Percentiles rank a stretch among this genome's conserved stretches.
These are phyloP conservation scores for Magnaporthales sp. DNA, from an alignment of 2,329 filamentous ascomycete species.

Conservation along the genomic window DNA sequence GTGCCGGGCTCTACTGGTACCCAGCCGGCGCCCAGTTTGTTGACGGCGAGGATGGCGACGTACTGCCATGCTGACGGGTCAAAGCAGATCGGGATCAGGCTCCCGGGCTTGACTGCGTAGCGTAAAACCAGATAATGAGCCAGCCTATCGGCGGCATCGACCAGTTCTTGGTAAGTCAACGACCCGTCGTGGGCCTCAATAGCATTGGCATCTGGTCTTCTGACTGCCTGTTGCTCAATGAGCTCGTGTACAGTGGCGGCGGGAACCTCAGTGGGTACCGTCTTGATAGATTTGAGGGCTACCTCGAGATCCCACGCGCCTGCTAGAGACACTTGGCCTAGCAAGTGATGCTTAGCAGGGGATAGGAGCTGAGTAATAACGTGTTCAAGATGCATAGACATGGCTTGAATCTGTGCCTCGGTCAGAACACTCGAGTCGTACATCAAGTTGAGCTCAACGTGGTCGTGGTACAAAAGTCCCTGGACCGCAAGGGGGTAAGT, in stretches of 20 bases:
- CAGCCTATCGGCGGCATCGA: neutral
- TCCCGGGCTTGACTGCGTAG: constrained; percentile 16
- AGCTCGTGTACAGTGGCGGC: neutral
- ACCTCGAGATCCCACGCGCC: neutral
- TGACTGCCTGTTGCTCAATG: neutral
- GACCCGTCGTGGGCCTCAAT: neutral
- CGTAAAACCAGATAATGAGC: constrained; percentile 11
- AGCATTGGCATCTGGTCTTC: neutral
- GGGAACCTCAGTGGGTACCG: neutral
- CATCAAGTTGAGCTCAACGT: neutral
- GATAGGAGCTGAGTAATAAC: neutral
- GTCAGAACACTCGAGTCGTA: neutral
- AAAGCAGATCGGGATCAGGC: constrained; percentile 15
- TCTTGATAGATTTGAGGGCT: neutral
- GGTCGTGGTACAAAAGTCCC: neutral
- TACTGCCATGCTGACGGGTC: constrained; percentile 10
- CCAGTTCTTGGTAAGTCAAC: neutral
- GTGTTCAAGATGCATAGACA: neutral
- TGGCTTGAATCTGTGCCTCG: neutral
- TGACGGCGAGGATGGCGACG: constrained; percentile 13
- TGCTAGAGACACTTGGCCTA: neutral
- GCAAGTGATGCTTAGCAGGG: neutral
- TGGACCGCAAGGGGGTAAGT: neutral
- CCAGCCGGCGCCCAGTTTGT: constrained; percentile 18
- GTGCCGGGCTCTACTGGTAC: constrained; percentile 11